Percentiles rank a stretch among this genome's conserved stretches.
Conservation (phyloP, 1,284 basidiomycete genomes). For the Exobasidium cylindrosporum region DNA sequence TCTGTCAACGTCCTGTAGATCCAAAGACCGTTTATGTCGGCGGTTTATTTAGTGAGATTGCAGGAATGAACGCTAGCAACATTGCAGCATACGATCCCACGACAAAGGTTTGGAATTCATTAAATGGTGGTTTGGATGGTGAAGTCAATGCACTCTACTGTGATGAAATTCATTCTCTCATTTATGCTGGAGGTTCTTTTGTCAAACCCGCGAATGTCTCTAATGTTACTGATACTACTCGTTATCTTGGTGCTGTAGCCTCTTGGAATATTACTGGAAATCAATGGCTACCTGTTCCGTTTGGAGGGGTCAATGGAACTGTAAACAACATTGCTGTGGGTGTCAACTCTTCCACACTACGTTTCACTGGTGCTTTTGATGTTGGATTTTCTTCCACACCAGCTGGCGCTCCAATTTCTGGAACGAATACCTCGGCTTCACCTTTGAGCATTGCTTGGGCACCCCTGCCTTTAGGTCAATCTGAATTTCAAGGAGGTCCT, state of each 20-base stretch:
- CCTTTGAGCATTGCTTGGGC: conserved; percentile 47
- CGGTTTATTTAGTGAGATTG: conserved; percentile 52
- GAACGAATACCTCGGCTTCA: conserved; percentile 60
- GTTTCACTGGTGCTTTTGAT: conserved; percentile 81
- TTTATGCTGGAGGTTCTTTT: conserved; percentile 86
- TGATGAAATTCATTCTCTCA: conserved; percentile 66
- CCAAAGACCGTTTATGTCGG: conserved; percentile 45
- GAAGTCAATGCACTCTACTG: conserved; percentile 75
- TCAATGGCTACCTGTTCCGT: conserved; percentile 74
- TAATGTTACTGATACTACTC: conserved; percentile 24
- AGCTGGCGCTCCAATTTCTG: conserved; percentile 25
- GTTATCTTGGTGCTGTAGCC: conserved; percentile 67
- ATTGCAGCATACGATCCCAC: conserved; percentile 40
- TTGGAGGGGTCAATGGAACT: conserved; percentile 75
- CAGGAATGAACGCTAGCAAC: conserved; percentile 36
- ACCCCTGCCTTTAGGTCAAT: conserved; percentile 57
- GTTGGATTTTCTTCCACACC: conserved; percentile 57
- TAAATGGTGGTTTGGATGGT: conserved; percentile 60
- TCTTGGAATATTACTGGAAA: conserved; percentile 69
- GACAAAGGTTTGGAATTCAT: conserved; percentile 21
- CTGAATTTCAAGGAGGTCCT: conserved; percentile 70
- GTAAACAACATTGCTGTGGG: conserved; percentile 77
- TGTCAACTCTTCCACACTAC: conserved; percentile 69
- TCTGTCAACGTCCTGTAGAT: conserved; percentile 42
- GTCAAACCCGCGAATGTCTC: conserved; percentile 47